These are phyloP conservation scores for Yamadazyma trypodendri DNA, from an alignment of 1,139 yeast genomes.

Conservation along the genomic window DNA sequence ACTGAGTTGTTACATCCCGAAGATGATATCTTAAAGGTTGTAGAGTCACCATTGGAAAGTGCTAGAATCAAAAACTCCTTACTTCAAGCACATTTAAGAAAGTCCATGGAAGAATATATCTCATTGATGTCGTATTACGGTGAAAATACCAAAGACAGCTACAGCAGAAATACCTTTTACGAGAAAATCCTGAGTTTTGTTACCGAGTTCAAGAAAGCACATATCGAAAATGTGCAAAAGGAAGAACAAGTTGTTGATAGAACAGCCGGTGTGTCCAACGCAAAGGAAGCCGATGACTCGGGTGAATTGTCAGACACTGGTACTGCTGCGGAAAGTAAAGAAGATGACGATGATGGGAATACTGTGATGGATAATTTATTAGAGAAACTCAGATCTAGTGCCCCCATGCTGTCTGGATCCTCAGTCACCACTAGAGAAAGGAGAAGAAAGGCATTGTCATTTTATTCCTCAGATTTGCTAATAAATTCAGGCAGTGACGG, in stretches of 20 bases:
- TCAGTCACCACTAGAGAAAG: slow-evolving; percentile 13
- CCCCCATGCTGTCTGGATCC: slow-evolving; percentile 14
- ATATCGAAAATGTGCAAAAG: slow-evolving; percentile 45
- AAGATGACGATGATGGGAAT: slow-evolving; percentile 1
- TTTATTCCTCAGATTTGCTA: slow-evolving; percentile 25
- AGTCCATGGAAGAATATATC: slow-evolving; percentile 54
- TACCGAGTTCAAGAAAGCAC: slow-evolving; percentile 43
- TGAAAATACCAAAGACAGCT: slow-evolving; percentile 64
- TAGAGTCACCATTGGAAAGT: slow-evolving; percentile 50
- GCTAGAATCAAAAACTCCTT: slow-evolving; percentile 63
- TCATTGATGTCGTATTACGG: slow-evolving; percentile 79
- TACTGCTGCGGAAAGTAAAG: neutral
- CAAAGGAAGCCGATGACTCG: slow-evolving; percentile 11
- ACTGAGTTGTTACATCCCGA: slow-evolving; percentile 69
- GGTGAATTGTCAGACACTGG: slow-evolving; percentile 14
- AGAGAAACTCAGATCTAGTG: slow-evolving; percentile 36
- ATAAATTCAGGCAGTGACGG: neutral
- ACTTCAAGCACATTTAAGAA: slow-evolving; percentile 54
- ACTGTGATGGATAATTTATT: slow-evolving; percentile 37
- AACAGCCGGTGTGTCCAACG: slow-evolving; percentile 29
- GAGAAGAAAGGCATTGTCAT: slow-evolving; percentile 36
- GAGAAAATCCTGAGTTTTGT: slow-evolving; percentile 39
- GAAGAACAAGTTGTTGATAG: slow-evolving; percentile 32
- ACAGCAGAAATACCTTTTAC: slow-evolving; percentile 39
- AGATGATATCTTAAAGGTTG: slow-evolving; percentile 57